Conservation (phyloP, 805 yeast genomes). For the Ogataea angusta region DNA sequence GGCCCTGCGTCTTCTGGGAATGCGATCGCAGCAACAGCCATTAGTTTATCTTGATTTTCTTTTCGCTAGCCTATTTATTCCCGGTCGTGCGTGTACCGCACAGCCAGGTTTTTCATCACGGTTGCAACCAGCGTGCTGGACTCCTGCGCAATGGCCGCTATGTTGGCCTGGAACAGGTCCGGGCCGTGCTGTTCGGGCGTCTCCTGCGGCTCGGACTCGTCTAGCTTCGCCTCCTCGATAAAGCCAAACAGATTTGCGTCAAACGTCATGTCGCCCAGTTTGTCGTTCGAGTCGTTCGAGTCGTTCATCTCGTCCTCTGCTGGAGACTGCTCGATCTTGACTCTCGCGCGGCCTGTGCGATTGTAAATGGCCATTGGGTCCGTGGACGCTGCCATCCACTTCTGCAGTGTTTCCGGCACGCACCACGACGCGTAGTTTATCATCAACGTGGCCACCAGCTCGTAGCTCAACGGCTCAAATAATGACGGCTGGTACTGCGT, state of each 20-base stretch:
- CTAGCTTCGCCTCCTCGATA: slow-evolving; percentile 28
- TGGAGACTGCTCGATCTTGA: slow-evolving; percentile 1
- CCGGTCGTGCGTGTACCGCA: slow-evolving; percentile 2
- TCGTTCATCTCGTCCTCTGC: slow-evolving; percentile 10
- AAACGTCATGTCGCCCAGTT: slow-evolving; percentile 19
- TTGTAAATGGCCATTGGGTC: slow-evolving; percentile 18
- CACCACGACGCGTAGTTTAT: slow-evolving; percentile 25
- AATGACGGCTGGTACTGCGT: slow-evolving; percentile 13
- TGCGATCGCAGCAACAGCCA: slow-evolving; percentile 25
- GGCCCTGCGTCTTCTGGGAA: slow-evolving; percentile 32
- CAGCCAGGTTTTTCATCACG: slow-evolving; percentile 4
- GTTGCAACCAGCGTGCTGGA: slow-evolving; percentile 3
- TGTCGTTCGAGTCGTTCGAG: slow-evolving; percentile 9
- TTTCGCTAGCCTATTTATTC: slow-evolving; percentile 6
- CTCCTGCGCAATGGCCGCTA: slow-evolving; percentile 7
- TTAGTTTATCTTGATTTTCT: slow-evolving; percentile 9
- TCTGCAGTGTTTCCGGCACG: slow-evolving; percentile 15
- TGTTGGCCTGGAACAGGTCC: slow-evolving; percentile 5
- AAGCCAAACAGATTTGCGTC: slow-evolving; percentile 32
- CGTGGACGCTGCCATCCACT: slow-evolving; percentile 25
- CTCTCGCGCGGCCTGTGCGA: slow-evolving; percentile 17
- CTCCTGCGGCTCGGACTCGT: slow-evolving; percentile 5
- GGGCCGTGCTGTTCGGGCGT: neutral
- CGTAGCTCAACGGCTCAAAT: slow-evolving; percentile 21
- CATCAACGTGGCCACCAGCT: slow-evolving; percentile 22